These are phyloP conservation scores for Brasenia schreberi DNA, from an alignment of 164 flowering plant genomes.

Conservation along the genomic window DNA sequence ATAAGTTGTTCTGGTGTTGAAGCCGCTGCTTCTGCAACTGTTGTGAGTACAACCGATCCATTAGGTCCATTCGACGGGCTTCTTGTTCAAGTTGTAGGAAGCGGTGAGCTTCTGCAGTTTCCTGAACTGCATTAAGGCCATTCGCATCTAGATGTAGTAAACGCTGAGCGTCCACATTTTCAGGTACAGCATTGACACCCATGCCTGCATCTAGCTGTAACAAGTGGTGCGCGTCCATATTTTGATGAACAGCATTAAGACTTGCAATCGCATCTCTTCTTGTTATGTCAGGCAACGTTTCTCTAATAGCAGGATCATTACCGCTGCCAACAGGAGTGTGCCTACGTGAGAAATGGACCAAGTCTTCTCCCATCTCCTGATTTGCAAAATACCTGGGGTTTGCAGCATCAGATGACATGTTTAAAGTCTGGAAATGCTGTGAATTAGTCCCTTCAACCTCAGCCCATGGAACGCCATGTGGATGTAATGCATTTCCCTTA, in stretches of 20 bases:
- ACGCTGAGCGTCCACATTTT: not conserved
- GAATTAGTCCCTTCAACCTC: slow-evolving; percentile 47
- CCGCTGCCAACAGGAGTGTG: slow-evolving; percentile 17
- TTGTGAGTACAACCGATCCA: slow-evolving; percentile 37
- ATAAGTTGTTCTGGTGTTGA: slow-evolving; percentile 31
- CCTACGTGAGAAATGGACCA: slow-evolving; percentile 9
- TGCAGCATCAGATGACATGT: slow-evolving; percentile 18
- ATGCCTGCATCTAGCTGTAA: slow-evolving; percentile 7
- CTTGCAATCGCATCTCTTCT: slow-evolving; percentile 15
- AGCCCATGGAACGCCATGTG: slow-evolving; percentile 71
- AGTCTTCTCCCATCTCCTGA: slow-evolving; percentile 20
- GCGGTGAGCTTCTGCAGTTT: not conserved
- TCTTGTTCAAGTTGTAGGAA: slow-evolving; percentile 29
- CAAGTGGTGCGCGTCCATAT: not conserved
- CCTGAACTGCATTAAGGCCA: not conserved
- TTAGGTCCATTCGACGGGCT: slow-evolving; percentile 22
- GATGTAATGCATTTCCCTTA: slow-evolving; percentile 45
- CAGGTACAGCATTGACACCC: not conserved
- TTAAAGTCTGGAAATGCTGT: slow-evolving; percentile 28
- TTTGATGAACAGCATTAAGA: not conserved
- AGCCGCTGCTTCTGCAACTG: slow-evolving; percentile 49
- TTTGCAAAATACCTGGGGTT: slow-evolving; percentile 12
- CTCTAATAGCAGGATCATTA: slow-evolving; percentile 28
- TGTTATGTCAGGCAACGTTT: slow-evolving; percentile 42
- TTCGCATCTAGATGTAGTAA: not conserved